Percentiles rank a stretch among this genome's conserved stretches.
phyloP scores from a whole-genome alignment of 257 asterid genomes.

The Nicotiana obtusifolia region DNA sequence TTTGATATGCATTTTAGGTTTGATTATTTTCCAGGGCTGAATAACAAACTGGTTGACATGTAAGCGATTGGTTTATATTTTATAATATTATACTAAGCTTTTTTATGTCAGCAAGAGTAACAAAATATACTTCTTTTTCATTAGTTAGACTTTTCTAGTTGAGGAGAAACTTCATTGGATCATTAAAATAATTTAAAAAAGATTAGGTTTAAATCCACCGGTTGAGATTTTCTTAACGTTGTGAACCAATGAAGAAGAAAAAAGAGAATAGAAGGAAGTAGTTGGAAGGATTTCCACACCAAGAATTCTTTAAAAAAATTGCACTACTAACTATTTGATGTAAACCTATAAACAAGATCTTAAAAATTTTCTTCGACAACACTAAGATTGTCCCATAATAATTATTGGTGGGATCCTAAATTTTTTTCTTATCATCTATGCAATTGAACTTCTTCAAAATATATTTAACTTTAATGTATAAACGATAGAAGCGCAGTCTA shows the following conservation, averaged over 20 bases:
- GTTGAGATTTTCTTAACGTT: neutral
- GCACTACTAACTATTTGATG: neutral
- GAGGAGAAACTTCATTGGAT: neutral
- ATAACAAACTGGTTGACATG: neutral
- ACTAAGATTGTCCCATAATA: neutral
- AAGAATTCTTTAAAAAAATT: neutral
- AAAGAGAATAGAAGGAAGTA: neutral
- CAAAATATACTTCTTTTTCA: neutral
- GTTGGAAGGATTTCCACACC: neutral
- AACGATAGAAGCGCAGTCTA: neutral
- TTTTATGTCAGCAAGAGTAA: neutral
- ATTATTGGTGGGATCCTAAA: neutral
- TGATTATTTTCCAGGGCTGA: neutral
- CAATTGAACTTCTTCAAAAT: neutral
- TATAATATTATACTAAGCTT: neutral
- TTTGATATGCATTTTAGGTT: neutral
- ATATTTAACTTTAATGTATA: neutral
- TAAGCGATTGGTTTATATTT: neutral
- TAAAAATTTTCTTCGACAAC: neutral
- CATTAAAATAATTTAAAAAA: neutral
- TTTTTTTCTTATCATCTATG: neutral
- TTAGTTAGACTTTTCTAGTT: neutral
- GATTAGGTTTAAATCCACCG: neutral
- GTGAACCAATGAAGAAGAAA: neutral
- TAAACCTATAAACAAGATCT: neutral